Percentiles rank a stretch among this genome's conserved stretches.
Evolutionary conservation across 2,329 filamentous ascomycete species (phyloP).

Genomic region (Fusarium duplospermum): DNA sequence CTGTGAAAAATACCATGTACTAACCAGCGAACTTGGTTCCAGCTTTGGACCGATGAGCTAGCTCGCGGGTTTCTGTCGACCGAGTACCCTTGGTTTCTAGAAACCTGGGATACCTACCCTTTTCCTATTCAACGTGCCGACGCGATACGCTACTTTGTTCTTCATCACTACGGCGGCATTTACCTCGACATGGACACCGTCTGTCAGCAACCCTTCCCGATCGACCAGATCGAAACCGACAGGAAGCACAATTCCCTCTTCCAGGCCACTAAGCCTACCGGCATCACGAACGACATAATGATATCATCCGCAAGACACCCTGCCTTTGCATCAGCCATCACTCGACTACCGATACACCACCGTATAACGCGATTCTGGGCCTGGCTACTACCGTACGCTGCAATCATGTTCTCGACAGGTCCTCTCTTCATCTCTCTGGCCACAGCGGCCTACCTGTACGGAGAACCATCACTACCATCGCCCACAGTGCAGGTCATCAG

Average conservation of each 20-base stretch:
- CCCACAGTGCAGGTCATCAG: slow-evolving; percentile 41
- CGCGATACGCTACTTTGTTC: slow-evolving; percentile 78
- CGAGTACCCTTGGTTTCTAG: slow-evolving; percentile 77
- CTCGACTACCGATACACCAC: slow-evolving; percentile 69
- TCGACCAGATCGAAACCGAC: slow-evolving; percentile 35
- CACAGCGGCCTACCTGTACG: slow-evolving; percentile 77
- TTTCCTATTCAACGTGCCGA: slow-evolving; percentile 79
- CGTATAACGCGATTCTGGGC: slow-evolving; percentile 70
- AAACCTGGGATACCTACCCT: slow-evolving; percentile 75
- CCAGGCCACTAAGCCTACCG: slow-evolving; percentile 72
- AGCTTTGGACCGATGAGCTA: slow-evolving; percentile 79
- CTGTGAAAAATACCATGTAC: not conserved
- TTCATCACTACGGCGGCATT: slow-evolving; percentile 77
- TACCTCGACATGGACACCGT: slow-evolving; percentile 69
- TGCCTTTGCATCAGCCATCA: slow-evolving; percentile 77
- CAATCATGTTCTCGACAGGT: slow-evolving; percentile 82
- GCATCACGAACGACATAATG: slow-evolving; percentile 86
- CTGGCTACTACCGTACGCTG: slow-evolving; percentile 74
- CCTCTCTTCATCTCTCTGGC: slow-evolving; percentile 80
- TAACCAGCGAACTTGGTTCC: not conserved
- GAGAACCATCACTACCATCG: slow-evolving; percentile 49
- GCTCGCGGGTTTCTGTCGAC: slow-evolving; percentile 73
- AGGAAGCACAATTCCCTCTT: slow-evolving; percentile 37
- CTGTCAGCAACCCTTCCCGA: slow-evolving; percentile 41
- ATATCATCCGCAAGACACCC: slow-evolving; percentile 77